Conservation (phyloP, 31 red algal genomes). For the Odonthalia washingtoniensis region DNA sequence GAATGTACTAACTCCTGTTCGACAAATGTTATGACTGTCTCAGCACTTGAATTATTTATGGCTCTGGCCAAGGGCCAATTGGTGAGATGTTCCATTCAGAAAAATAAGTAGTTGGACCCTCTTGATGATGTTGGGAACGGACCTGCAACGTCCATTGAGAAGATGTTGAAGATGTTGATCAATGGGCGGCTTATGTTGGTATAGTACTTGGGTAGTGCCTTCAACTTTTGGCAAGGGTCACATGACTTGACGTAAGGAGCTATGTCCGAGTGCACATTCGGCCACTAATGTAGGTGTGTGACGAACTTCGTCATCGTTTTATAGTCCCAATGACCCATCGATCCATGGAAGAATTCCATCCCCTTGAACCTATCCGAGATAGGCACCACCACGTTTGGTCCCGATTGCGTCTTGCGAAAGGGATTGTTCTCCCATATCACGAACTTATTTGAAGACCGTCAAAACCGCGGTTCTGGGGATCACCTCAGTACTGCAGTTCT, state of each 20-base stretch:
- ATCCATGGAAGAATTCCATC: not conserved
- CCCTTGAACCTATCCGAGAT: not conserved
- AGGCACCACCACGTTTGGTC: not conserved
- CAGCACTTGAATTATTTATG: no score
- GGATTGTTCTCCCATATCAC: not conserved
- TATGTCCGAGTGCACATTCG: not conserved
- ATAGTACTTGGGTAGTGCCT: not conserved
- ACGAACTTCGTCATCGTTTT: not conserved
- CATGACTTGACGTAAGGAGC: not conserved
- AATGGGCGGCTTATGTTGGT: no score
- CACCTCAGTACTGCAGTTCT: not conserved
- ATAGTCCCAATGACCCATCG: not conserved
- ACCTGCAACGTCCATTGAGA: constrained; percentile 11
- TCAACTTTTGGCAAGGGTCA: not conserved
- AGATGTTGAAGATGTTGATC: not conserved
- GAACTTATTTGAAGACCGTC: not conserved
- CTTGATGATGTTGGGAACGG: no score
- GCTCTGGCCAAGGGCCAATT: no score
- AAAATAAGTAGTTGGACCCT: no score
- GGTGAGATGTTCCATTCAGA: no score
- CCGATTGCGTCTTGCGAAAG: not conserved
- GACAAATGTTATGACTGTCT: no score
- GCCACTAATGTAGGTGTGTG: not conserved
- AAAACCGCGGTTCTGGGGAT: not conserved
- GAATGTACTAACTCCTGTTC: no score